Conservation (phyloP, 805 yeast genomes). For the Starmerella bombi region DNA sequence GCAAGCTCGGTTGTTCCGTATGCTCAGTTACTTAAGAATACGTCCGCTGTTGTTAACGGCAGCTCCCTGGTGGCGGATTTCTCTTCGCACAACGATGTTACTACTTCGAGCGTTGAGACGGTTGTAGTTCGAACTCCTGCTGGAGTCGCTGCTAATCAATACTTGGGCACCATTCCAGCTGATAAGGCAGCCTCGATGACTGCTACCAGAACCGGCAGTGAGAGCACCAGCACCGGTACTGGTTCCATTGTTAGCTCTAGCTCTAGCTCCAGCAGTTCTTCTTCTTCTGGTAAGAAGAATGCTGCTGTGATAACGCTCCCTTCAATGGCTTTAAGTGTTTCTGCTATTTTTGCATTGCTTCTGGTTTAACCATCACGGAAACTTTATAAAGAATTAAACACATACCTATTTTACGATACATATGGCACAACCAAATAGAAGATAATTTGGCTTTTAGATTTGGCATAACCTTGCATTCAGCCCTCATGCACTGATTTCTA, state of each 20-base stretch:
- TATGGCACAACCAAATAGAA: no score
- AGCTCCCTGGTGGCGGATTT: background rate
- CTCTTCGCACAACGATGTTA: background rate
- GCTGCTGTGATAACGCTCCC: no score
- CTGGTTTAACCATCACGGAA: no score
- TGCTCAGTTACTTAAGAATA: slow-evolving; percentile 6
- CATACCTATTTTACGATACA: no score
- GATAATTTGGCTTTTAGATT: no score
- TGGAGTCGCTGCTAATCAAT: slow-evolving; percentile 7
- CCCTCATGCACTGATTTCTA: no score
- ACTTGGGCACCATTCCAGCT: slow-evolving; percentile 13
- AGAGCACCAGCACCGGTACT: slow-evolving; percentile 2
- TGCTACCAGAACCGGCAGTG: background rate
- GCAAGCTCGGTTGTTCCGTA: slow-evolving; percentile 14
- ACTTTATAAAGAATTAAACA: no score
- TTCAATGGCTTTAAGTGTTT: no score
- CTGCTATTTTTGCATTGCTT: no score
- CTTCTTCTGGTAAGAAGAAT: background rate
- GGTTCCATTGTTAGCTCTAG: background rate
- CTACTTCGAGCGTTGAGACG: slow-evolving; percentile 3
- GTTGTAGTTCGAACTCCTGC: slow-evolving; percentile 1
- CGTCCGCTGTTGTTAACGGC: slow-evolving; percentile 11
- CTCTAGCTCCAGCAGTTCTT: slow-evolving; percentile 3
- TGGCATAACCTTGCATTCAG: no score
- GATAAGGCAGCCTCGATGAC: slow-evolving; percentile 8